phyloP scores from a whole-genome alignment of 2,329 filamentous ascomycete genomes.

The Pseudocercospora macadamiae region DNA sequence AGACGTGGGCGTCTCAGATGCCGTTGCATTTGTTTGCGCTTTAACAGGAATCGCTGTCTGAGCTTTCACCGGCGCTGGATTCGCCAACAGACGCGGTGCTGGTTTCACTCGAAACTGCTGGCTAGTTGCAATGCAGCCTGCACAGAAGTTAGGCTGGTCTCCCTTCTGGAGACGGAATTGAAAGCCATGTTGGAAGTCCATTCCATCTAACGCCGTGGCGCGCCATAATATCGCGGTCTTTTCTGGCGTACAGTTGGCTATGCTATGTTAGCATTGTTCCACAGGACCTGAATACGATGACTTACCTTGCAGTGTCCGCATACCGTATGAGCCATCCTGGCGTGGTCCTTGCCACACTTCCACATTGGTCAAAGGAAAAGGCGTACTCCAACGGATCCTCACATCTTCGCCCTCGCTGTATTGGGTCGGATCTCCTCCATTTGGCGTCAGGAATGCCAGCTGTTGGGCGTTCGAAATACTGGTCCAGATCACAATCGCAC shows the following conservation, averaged over 20 bases:
- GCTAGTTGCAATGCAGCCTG: constrained; percentile 17
- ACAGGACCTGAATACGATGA: background rate
- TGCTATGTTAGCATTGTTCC: background rate
- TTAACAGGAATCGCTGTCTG: background rate
- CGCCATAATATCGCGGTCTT: constrained; percentile 17
- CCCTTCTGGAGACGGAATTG: constrained; percentile 26
- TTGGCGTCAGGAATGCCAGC: background rate
- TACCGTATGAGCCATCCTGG: constrained; percentile 12
- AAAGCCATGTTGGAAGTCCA: constrained; percentile 6
- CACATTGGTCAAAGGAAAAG: constrained; percentile 16
- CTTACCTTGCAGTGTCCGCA: constrained; percentile 12
- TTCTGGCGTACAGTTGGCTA: constrained; percentile 15
- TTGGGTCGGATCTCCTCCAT: constrained; percentile 12
- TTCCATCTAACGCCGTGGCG: constrained; percentile 11
- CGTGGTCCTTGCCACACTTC: constrained; percentile 20
- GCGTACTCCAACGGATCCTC: constrained; percentile 10
- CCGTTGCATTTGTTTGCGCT: background rate
- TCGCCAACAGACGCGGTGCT: background rate
- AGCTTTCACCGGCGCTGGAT: background rate
- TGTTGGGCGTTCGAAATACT: background rate
- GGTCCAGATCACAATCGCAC: background rate
- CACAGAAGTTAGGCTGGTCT: constrained; percentile 21
- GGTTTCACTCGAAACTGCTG: constrained; percentile 3
- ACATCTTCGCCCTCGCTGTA: constrained; percentile 11
- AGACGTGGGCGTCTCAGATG: background rate